phyloP scores from a whole-genome alignment of 768 basidiomycete species.

The Tricholoma saponaceum region DNA sequence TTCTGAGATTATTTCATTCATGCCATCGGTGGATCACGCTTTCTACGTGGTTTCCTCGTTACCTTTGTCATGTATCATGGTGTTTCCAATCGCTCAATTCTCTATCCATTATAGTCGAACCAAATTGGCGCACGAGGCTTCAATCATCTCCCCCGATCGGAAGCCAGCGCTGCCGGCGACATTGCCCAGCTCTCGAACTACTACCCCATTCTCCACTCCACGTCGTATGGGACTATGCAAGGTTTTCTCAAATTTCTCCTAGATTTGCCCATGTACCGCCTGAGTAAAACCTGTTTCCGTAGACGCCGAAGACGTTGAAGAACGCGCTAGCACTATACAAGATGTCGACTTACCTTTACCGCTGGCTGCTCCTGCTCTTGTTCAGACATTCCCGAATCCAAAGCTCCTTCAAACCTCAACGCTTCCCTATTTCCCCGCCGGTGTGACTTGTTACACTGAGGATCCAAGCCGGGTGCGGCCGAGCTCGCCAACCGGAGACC shows the following conservation, averaged over 20 bases:
- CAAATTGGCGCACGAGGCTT: neutral
- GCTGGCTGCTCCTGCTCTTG: neutral
- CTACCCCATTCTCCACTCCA: neutral
- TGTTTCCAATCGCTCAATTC: neutral
- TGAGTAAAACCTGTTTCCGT: neutral
- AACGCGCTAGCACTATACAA: neutral
- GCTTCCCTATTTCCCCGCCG: neutral
- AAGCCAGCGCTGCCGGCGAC: neutral
- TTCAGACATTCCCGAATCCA: neutral
- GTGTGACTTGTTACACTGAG: neutral
- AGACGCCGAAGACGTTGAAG: neutral
- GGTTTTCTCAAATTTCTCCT: neutral
- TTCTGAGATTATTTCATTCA: neutral
- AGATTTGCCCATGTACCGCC: neutral
- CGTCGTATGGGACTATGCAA: neutral
- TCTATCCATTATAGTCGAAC: neutral
- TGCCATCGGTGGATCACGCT: neutral
- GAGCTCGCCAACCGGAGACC: neutral
- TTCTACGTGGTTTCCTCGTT: neutral
- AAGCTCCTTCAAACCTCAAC: neutral
- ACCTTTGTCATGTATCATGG: neutral
- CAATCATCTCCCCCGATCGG: neutral
- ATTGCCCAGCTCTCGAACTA: neutral
- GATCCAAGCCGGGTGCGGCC: no score
- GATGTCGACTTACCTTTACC: neutral